Evolutionary conservation across 495 filamentous ascomycete species (phyloP), one percentile per base, ranked within the genome.

Genomic region (Lasiosphaeria ovina): DNA sequence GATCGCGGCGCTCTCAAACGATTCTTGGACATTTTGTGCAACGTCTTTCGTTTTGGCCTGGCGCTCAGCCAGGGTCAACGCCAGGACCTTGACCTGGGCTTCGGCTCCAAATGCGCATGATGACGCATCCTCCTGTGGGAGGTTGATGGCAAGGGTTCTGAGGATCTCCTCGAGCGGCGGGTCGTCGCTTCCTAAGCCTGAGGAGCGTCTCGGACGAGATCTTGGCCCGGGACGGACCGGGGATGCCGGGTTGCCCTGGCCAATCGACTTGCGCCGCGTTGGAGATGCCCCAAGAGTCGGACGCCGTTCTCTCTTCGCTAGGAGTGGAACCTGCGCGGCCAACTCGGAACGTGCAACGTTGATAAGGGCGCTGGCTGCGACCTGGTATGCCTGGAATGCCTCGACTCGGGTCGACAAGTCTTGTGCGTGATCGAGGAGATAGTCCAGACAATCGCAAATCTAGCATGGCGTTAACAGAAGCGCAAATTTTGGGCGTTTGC

Each of bases 361-460:
- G 12, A 69, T 49, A 14, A 76, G 55, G 11, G 70, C 54, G 31
- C 51, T 54, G 4, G 70, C 58, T 2, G 74, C 73, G 9, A 53
- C 35, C 55, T 73, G 73, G 51, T 74, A 73, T 0, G 65, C 66
- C 48, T 68, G 67, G 50, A 66, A 72, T 3, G 66, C 64, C 12
- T 66, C 59, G 6, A 75, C 54, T 11, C 74, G 59, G 6, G 55
- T 59, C 11, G 59, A 61, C 2, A 74, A 54, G 11, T 64, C 66
- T 16, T 67, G 55, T 10, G 65, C 61, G 47, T 69, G 70, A 57
- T 72, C 73, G 17, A 76, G 62, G 12, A 76, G 60, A 47, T 75
- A 73, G 54, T 74, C 70, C 3, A 76, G 63, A 35, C 74, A 76
- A 33, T 73, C 63, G 17, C 69, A 58, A n/a, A 76, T 70, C 74